Evolutionary conservation across 2,329 filamentous ascomycete genomes (phyloP), one percentile per base, ranked within the genome.

Genomic region (Fusarium sp.): DNA sequence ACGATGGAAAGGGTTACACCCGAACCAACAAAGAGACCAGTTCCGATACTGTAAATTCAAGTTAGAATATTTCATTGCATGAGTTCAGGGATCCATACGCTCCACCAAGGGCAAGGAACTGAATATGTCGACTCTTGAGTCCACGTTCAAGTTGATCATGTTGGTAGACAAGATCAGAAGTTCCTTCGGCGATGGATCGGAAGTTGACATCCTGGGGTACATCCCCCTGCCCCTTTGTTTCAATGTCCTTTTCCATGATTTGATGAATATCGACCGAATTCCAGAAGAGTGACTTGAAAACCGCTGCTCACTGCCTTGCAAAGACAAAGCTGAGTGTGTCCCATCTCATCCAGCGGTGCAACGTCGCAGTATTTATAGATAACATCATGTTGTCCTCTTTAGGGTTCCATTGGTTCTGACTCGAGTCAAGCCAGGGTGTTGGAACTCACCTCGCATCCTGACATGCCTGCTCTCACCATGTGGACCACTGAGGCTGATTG

Each of bases 91-190:
- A 7, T 54, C 6, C 43, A 4, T 50, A 50, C 45, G 69, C 68
- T 35, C 68, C 65, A n/a, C 69, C 71, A 10, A 72, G 39, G n/a
- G 89, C 89, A 41, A 91, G 82, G 80, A 91, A 90, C 75, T 91
- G 89, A 45, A 91, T 89, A 72, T 91, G 89, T 39, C 89, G 84
- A 76, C 86, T 89, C 82, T 91, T 90, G 63, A 91, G 22, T 20
- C 60, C 60, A 39, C 60, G 60, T 11, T 33, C 60, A 29, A 63
- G 60, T n/a, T 63, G 60, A n/a, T 63, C 60, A 52, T 63, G 24
- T 20, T 39, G 60, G 22, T 52, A 63, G 27, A 63, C 60, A 14
- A 63, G 43, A 33, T 63, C 60, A 11, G 29, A 52, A 4, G 31
- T 52, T 2, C 60, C 60, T 33, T 63, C 45, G 4, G 60, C 60